Base-by-base conservation (phyloP, 2,329 filamentous ascomycete species). In the Penicillium sp. region DNA sequence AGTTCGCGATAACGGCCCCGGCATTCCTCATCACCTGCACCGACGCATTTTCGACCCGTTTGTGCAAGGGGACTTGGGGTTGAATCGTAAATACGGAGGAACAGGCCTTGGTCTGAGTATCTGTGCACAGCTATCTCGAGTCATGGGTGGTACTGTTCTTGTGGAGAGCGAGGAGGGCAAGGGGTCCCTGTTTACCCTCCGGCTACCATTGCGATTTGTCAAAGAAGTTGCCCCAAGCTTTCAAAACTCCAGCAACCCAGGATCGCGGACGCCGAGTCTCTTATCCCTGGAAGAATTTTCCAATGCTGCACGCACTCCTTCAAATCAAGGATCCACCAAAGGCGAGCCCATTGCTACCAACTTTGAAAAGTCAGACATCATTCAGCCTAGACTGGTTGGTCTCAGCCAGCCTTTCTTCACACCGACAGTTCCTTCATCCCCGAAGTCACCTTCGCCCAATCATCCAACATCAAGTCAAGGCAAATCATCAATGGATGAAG, bases 1-100 rank as follows among this genome's bases (percentile, higher is more conserved):
- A 70, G 91, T 96, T 1, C 83, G 92, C 69, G 93, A 97, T 64
- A 93, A 88, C 0, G 93, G 93, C 0, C 92, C 92, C 0, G 93
- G 93, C 27, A 96, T 96, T 55, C 86, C 91, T 0, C 84, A 87
- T 7, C 79, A 88, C 62, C 85, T 96, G 73, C 91, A 92, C 65
- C 81, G 90, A 55, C 88, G 88, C 64, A 91, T 97, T 10, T 97
- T 97, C 70, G 93, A 96, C 72, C 93, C 93, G 0, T 97, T 97
- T 69, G 90, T 96, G 0, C 93, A 97, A 74, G 93, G 90, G n/a
- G 92, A 96, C 69, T 78, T 95, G 1, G 90, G 92, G 1, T 77
- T 97, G 16, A 96, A 90, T 78, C 96, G 92, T 73, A 95, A 95
- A 69, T 96, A 88, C 69, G 92, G 92, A 19, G 93, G 93, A 16